Conservation (phyloP, 805 yeast genomes). For the Candida awuae region DNA sequence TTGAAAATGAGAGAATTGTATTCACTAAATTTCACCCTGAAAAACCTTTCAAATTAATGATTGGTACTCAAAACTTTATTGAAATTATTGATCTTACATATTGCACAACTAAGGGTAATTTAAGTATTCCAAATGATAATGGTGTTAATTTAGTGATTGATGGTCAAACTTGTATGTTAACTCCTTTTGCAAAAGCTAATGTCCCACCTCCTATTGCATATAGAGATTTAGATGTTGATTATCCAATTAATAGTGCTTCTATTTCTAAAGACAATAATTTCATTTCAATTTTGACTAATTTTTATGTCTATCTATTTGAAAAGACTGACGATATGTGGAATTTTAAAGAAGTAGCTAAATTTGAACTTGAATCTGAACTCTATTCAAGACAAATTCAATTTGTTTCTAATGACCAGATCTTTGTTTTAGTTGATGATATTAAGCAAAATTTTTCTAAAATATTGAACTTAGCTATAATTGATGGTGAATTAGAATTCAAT, state of each 20-base stretch:
- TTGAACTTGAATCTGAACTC: slow-evolving; percentile 27
- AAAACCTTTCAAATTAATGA: slow-evolving; percentile 66
- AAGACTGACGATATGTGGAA: slow-evolving; percentile 36
- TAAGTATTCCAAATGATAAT: slow-evolving; percentile 54
- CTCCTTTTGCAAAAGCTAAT: slow-evolving; percentile 78
- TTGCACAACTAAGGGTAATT: slow-evolving; percentile 59
- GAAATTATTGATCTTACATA: slow-evolving; percentile 63
- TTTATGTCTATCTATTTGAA: slow-evolving; percentile 40
- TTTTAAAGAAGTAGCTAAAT: slow-evolving; percentile 35
- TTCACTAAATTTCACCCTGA: slow-evolving; percentile 83
- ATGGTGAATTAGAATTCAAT: slow-evolving; percentile 35
- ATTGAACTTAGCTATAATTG: slow-evolving; percentile 37
- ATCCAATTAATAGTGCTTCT: slow-evolving; percentile 57
- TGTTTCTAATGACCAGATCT: slow-evolving; percentile 42
- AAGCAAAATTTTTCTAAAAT: slow-evolving; percentile 39
- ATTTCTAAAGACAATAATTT: slow-evolving; percentile 49
- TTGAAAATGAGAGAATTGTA: slow-evolving; percentile 26
- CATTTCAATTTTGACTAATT: slow-evolving; percentile 50
- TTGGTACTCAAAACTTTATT: slow-evolving; percentile 46
- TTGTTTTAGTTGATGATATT: slow-evolving; percentile 49
- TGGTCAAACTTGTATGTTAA: slow-evolving; percentile 59
- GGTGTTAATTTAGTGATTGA: slow-evolving; percentile 82
- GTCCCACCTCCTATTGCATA: slow-evolving; percentile 92
- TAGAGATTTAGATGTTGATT: slow-evolving; percentile 51
- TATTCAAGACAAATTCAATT: slow-evolving; percentile 62